A percentile compares a stretch with the other conserved stretches of the same genome.
Conservation (phyloP, 179 eudicot species). For the Beta corolliflora region DNA sequence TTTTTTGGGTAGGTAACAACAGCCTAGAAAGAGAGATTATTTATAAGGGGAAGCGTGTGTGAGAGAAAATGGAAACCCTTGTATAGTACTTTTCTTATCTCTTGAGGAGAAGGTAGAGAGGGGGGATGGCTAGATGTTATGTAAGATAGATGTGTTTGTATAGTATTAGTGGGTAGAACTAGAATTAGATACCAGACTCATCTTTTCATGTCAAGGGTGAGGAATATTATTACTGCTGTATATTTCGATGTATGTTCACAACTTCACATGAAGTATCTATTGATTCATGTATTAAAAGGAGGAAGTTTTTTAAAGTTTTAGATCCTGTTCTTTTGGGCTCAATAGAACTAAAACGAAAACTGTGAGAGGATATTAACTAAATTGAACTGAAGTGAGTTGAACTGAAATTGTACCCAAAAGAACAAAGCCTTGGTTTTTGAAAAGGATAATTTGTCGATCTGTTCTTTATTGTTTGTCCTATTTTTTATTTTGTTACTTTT, state of each 20-base stretch:
- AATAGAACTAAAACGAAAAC: too few relatives aligned
- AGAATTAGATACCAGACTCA: constrained; percentile 4
- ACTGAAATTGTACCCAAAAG: too few relatives aligned
- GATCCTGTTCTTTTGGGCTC: too few relatives aligned
- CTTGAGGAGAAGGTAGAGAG: background rate
- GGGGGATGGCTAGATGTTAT: background rate
- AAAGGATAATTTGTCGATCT: too few relatives aligned
- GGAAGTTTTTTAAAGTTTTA: too few relatives aligned
- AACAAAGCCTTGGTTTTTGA: too few relatives aligned
- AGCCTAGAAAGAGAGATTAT: constrained; percentile 24
- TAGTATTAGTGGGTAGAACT: background rate
- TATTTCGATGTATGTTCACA: background rate
- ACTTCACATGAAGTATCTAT: too few relatives aligned
- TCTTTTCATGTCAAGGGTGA: background rate
- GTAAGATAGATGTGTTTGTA: background rate
- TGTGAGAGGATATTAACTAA: too few relatives aligned
- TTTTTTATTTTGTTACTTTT: too few relatives aligned
- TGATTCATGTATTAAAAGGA: too few relatives aligned
- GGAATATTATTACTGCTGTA: background rate
- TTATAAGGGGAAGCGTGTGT: background rate
- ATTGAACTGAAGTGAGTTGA: too few relatives aligned
- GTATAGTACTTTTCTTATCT: background rate
- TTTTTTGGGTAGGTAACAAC: constrained; percentile 13
- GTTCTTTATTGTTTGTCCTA: too few relatives aligned
- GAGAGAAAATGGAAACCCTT: constrained; percentile 17